Conservation (phyloP, 495 filamentous ascomycete genomes). For the Symbiotaphrina buchneri region DNA sequence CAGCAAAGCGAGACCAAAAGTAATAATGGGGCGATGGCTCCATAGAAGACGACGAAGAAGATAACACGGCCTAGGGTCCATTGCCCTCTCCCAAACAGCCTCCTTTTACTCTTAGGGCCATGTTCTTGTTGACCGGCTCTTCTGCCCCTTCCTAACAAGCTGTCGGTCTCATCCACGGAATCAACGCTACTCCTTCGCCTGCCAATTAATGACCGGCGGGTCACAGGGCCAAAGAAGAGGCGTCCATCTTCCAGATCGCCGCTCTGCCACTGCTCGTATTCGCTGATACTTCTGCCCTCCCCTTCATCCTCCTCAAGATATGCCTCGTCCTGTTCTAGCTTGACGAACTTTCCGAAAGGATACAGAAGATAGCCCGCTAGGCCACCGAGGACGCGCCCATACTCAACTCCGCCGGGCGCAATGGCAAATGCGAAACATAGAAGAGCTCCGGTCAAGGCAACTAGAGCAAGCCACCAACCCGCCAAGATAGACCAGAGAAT, state of each 20-base stretch:
- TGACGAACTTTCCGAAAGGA: constrained; percentile 90
- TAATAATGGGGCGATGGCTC: constrained; percentile 72
- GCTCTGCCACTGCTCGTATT: constrained; percentile 98
- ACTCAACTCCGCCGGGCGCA: constrained; percentile 58
- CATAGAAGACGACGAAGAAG: constrained; percentile 95
- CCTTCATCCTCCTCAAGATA: constrained; percentile 94
- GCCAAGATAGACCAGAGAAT: constrained; percentile 78
- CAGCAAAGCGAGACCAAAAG: constrained; percentile 71
- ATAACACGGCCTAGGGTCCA: constrained; percentile 89
- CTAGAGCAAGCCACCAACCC: constrained; percentile 88
- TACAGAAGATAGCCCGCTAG: constrained; percentile 78
- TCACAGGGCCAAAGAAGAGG: constrained; percentile 80
- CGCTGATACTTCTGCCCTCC: constrained; percentile 97
- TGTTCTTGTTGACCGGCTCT: constrained; percentile 18
- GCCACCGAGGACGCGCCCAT: constrained; percentile 67
- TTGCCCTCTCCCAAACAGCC: constrained; percentile 84
- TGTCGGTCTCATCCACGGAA: constrained; percentile 72
- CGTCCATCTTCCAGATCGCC: constrained; percentile 89
- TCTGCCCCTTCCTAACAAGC: constrained; percentile 54
- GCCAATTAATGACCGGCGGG: constrained; percentile 62
- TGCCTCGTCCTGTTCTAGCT: constrained; percentile 75
- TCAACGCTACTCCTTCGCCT: constrained; percentile 73
- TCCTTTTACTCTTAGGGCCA: constrained; percentile 41
- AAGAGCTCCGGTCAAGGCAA: constrained; percentile 46
- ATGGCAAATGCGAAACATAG: constrained; percentile 65